Conservation (phyloP, 2,329 filamentous ascomycete species). For the Ophiocordyceps unilateralis region DNA sequence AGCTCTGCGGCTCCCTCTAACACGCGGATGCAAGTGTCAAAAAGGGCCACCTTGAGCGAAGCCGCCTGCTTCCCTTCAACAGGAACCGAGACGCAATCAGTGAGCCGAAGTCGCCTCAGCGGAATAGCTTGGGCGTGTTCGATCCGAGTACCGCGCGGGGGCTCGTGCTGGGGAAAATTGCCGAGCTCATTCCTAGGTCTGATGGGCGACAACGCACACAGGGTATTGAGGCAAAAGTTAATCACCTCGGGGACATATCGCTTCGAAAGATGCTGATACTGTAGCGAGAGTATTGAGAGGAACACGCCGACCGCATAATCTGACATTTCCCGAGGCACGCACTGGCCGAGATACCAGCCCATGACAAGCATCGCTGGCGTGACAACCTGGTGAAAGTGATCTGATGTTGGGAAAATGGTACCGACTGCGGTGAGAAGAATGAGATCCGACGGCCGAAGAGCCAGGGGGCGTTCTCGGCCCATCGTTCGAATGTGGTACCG, state of each 20-base stretch:
- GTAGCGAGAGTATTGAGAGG: constrained; percentile 58
- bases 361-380: constrained; percentile 84
- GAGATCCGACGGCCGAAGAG: constrained; percentile 52
- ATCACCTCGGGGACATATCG: constrained; percentile 80
- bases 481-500: constrained; percentile 52
- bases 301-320: constrained; percentile 63
- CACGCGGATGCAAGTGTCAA: constrained; percentile 46
- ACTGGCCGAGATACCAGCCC: constrained; percentile 66
- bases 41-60: constrained; percentile 36
- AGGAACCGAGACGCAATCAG: constrained; percentile 31
- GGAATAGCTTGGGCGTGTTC: constrained; percentile 20
- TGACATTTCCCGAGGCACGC: constrained; percentile 42
- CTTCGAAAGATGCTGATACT: constrained; percentile 72
- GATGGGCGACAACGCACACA: constrained; percentile 47
- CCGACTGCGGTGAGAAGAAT: constrained; percentile 69
- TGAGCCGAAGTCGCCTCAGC: constrained; percentile 38
- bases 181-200: constrained; percentile 29
- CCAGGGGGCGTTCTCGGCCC: constrained; percentile 27
- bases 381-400: constrained; percentile 91
- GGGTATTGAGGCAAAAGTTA: constrained; percentile 61
- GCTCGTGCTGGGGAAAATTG: constrained; percentile 43
- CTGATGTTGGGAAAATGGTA: constrained; percentile 81
- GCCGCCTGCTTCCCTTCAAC: constrained; percentile 15
- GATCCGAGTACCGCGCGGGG: constrained; percentile 32
- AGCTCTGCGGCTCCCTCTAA: constrained; percentile 51